These are phyloP conservation scores for Mortierella sp. DNA, from an alignment of 371 early-diverging fungal genomes.

Conservation along the genomic window DNA sequence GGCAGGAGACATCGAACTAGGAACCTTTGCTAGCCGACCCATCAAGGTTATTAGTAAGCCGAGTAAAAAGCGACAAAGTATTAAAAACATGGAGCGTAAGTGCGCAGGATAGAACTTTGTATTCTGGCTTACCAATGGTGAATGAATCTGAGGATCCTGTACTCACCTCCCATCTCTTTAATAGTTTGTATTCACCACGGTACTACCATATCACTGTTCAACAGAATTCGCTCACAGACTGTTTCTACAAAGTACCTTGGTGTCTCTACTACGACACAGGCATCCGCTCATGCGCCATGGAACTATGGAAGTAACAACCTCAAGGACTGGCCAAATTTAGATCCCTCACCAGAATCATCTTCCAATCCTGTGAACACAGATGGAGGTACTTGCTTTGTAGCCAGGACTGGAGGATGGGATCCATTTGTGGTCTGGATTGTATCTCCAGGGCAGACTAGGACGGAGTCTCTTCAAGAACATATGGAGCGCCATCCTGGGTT, in stretches of 20 bases:
- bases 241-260: slow-evolving; percentile 90
- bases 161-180: not conserved
- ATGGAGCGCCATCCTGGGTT: slow-evolving; percentile 61
- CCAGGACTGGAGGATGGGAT: slow-evolving; percentile 86
- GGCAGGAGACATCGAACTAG: slow-evolving; percentile 70
- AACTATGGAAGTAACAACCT: slow-evolving; percentile 56
- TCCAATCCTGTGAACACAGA: slow-evolving; percentile 64
- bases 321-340: slow-evolving; percentile 51
- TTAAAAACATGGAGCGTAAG: slow-evolving; percentile 85
- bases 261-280: slow-evolving; percentile 65
- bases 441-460: slow-evolving; percentile 69
- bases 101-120: not conserved
- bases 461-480: slow-evolving; percentile 65
- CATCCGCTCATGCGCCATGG: slow-evolving; percentile 57
- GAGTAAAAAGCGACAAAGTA: slow-evolving; percentile 87
- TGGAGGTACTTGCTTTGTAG: slow-evolving; percentile 80
- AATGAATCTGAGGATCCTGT: not conserved
- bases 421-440: slow-evolving; percentile 92
- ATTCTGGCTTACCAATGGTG: not conserved
- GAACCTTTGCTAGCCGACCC: slow-evolving; percentile 78
- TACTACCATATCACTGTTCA: slow-evolving; percentile 84
- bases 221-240: slow-evolving; percentile 88
- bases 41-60: slow-evolving; percentile 93
- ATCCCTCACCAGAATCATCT: slow-evolving; percentile 36
- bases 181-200: slow-evolving; percentile 89